Evolutionary conservation across 331 rosid species (phyloP), one percentile per base, ranked within the genome.

Genomic region (Pyrus hybrid): DNA sequence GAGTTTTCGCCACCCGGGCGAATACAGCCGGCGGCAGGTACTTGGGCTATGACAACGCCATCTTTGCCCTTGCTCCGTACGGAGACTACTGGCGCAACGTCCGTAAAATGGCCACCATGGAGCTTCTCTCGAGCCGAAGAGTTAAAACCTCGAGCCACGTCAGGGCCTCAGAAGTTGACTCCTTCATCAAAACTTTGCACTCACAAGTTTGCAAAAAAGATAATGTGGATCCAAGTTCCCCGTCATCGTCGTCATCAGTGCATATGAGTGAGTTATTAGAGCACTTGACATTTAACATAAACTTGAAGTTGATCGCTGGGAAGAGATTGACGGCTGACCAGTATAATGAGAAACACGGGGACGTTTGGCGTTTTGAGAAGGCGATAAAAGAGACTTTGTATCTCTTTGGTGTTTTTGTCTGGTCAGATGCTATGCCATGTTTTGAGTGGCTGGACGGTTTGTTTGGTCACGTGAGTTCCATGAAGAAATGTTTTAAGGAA

Each of bases 1-100:
- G 35, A 37, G 63, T 66, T 28, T 89, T 89, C 4, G 97, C 97
- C 11, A 76, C 89, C 12, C 77, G 93, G 13, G 78, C 93, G 0
- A 76, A 26, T 74, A 67, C 76, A 4, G 79, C 88, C 0, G 79
- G 78, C 1, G 93, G 96, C 1, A 86, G 84, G 63, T 65, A 84
- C 81, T 0, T 87, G 5, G 87, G 86, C 7, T 85, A 87, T 75
- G 72, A 87, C 84, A 84, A 80, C 28, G 93, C 93, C 3, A 1
- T 71, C 0, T 83, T 91, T 7, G 85, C 83, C 2, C 65, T 89
- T 5, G 81, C 97, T 1, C 92, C 97, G 0, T 84, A 91, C 62
- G 97, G 93, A 5, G 21, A 43, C 3, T 89, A 89, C 37, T 91
- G 97, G 93, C 84, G 93, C 1, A 78, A 88, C 6, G 21, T 84